Evolutionary conservation across 345 rosid species (phyloP).

Genomic region (Trapa bicornis): DNA sequence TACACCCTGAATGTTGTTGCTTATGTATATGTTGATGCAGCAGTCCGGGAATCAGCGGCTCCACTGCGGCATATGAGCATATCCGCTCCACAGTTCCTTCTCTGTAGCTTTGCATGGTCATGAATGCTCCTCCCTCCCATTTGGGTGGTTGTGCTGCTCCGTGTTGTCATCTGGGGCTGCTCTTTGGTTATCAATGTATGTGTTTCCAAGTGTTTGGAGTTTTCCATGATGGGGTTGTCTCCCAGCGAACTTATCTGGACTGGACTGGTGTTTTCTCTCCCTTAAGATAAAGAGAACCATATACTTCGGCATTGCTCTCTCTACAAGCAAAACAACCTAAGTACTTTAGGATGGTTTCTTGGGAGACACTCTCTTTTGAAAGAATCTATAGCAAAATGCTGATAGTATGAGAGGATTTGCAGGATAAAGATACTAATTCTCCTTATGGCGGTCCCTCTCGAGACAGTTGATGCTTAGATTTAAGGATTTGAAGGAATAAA

Average conservation of each 20-base stretch:
- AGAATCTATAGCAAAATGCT: no score
- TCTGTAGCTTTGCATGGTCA: constrained; percentile 23
- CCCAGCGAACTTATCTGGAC: background rate
- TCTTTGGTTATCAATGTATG: background rate
- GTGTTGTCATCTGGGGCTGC: background rate
- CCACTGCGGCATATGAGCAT: constrained; percentile 27
- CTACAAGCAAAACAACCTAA: constrained; percentile 17
- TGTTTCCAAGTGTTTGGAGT: background rate
- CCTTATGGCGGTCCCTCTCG: no score
- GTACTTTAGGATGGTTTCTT: constrained; percentile 13
- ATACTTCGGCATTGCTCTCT: constrained; percentile 13
- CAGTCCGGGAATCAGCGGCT: constrained; percentile 18
- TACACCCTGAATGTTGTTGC: constrained; percentile 38
- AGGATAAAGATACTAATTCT: no score
- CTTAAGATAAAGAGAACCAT: background rate
- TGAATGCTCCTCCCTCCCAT: background rate
- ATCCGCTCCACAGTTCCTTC: constrained; percentile 51
- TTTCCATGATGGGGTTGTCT: background rate
- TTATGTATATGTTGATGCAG: constrained; percentile 36
- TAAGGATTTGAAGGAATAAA: no score
- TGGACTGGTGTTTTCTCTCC: background rate
- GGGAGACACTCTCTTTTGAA: constrained; percentile 7
- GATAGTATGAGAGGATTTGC: no score
- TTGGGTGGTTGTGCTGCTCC: background rate
- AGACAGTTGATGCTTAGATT: no score